These are phyloP conservation scores for Solanum rostratum DNA, from an alignment of 257 asterid species.

Conservation along the genomic window DNA sequence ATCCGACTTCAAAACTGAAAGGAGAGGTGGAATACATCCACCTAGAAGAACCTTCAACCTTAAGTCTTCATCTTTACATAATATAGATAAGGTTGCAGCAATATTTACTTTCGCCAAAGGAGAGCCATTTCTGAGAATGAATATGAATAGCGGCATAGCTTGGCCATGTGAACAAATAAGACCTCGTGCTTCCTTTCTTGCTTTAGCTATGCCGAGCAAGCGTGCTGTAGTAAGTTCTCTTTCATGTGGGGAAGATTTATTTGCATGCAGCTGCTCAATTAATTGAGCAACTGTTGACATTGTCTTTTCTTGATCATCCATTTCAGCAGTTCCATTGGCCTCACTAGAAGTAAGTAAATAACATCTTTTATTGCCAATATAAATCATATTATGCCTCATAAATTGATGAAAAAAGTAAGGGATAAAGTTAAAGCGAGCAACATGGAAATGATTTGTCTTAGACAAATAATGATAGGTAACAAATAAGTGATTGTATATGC, in stretches of 20 bases:
- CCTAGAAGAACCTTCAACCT: conserved; percentile 79
- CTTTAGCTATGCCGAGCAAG: conserved; percentile 65
- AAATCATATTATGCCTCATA: background rate
- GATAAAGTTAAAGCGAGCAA: background rate
- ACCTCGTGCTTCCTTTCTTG: conserved; percentile 73
- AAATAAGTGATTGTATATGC: background rate
- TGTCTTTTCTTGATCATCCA: conserved; percentile 58
- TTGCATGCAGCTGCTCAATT: conserved; percentile 69
- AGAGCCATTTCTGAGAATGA: conserved; percentile 70
- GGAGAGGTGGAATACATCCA: conserved; percentile 83
- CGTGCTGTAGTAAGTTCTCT: conserved; percentile 85
- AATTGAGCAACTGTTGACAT: conserved; percentile 60
- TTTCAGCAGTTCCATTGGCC: conserved; percentile 50
- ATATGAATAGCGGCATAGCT: conserved; percentile 79
- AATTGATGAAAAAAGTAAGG: background rate
- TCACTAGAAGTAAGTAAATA: conserved; percentile 33
- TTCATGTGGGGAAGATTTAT: conserved; percentile 53
- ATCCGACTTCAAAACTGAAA: conserved; percentile 61
- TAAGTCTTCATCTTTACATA: conserved; percentile 70
- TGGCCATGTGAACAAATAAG: conserved; percentile 80
- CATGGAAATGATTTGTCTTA: background rate
- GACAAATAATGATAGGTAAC: background rate
- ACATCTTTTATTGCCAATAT: background rate
- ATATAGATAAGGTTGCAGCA: conserved; percentile 54
- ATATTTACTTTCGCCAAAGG: conserved; percentile 54